Evolutionary conservation across 2,329 filamentous ascomycete genomes (phyloP).

Genomic region (Stagonosporopsis rhizophila): DNA sequence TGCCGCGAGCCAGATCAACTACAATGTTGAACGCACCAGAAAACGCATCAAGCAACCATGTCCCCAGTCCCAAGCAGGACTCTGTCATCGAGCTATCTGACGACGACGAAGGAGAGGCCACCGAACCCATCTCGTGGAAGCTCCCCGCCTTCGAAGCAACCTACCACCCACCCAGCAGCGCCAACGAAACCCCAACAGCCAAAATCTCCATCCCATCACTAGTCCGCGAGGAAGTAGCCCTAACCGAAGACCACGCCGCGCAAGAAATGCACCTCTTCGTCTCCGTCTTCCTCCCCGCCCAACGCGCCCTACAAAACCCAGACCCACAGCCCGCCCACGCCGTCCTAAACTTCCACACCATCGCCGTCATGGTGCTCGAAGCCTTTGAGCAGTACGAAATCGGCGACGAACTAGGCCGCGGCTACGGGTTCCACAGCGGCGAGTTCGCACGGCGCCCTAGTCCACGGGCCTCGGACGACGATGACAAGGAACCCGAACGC

Average conservation of each 20-base stretch:
- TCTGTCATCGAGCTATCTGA: conserved; percentile 11
- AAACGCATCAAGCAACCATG: background rate
- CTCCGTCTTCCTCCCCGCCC: conserved; percentile 39
- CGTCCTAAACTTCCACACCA: conserved; percentile 44
- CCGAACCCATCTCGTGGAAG: conserved; percentile 20
- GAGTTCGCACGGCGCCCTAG: background rate
- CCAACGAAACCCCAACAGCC: conserved; percentile 27
- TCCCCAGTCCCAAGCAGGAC: background rate
- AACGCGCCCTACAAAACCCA: conserved; percentile 23
- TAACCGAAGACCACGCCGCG: conserved; percentile 32
- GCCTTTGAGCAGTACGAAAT: conserved; percentile 34
- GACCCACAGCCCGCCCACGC: conserved; percentile 33
- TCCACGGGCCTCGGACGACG: background rate
- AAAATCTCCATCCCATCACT: conserved; percentile 49
- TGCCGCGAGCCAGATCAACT: too few relatives aligned
- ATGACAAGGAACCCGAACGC: background rate
- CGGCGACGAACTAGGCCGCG: conserved; percentile 29
- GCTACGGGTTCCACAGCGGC: conserved; percentile 14
- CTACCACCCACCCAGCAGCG: conserved; percentile 14
- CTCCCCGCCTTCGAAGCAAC: conserved; percentile 29
- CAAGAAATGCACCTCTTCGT: conserved; percentile 38
- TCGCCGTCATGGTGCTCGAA: conserved; percentile 43
- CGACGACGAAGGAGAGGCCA: conserved; percentile 3
- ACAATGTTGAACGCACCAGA: too few relatives aligned
- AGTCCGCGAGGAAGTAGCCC: conserved; percentile 41